Evolutionary conservation across 1,284 basidiomycete species (phyloP).

Genomic region (Ustilago tritici): DNA sequence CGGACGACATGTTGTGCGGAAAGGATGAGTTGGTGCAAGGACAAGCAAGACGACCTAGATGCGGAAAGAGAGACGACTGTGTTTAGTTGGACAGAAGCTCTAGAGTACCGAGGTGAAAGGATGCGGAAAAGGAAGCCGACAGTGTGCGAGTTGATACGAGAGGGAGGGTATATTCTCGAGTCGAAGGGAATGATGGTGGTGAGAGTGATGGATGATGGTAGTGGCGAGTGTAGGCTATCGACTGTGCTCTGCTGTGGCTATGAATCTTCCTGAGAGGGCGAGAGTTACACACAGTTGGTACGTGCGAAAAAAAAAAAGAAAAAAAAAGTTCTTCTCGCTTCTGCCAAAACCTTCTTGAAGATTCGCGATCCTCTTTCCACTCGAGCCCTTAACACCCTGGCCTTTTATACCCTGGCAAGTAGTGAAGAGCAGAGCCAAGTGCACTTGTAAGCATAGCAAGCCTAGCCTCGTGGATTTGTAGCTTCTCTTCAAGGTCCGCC

Average conservation of each 20-base stretch:
- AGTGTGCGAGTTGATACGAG: slow-evolving; percentile 13
- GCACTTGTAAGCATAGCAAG: not conserved
- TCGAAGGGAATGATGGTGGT: slow-evolving; percentile 10
- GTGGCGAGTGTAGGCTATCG: slow-evolving; percentile 3
- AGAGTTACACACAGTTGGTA: too few relatives aligned
- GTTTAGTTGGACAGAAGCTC: not conserved
- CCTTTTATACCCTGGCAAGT: not conserved
- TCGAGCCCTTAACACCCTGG: too few relatives aligned
- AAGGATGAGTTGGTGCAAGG: not conserved
- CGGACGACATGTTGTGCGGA: slow-evolving; percentile 57
- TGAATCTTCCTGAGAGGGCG: slow-evolving; percentile 3
- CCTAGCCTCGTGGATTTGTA: not conserved
- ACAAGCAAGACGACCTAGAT: not conserved
- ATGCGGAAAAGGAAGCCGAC: slow-evolving; percentile 3
- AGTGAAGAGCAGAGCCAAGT: not conserved
- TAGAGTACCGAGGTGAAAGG: slow-evolving; percentile 4
- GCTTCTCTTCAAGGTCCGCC: not conserved
- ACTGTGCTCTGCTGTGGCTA: slow-evolving; percentile 5
- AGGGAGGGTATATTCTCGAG: slow-evolving; percentile 17
- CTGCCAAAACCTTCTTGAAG: slow-evolving; percentile 42
- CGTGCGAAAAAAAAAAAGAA: too few relatives aligned
- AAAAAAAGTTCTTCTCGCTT: slow-evolving; percentile 45
- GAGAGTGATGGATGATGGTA: not conserved
- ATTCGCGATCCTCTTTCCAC: slow-evolving; percentile 23
- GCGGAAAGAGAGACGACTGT: not conserved